A percentile compares a stretch with the other conserved stretches of the same genome.
Evolutionary conservation across 2,329 filamentous ascomycete genomes (phyloP).

Genomic region (Fusarium ambrosium): DNA sequence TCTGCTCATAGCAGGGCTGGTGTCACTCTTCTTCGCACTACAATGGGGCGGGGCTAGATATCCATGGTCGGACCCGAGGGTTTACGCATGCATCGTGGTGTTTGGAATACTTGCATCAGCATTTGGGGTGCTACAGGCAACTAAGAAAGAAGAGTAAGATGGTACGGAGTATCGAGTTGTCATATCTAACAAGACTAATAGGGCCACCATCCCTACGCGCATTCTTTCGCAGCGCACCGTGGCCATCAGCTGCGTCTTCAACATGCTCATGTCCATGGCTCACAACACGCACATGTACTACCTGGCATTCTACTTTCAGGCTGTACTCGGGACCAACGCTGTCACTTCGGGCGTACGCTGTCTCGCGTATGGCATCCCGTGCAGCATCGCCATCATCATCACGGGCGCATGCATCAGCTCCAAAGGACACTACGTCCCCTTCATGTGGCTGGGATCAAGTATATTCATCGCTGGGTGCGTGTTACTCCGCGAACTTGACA

Average conservation of each 20-base stretch:
- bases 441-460: conserved; percentile 27
- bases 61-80: conserved; percentile 15
- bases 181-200: background rate
- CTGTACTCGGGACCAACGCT: conserved; percentile 14
- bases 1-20: conserved; percentile 17
- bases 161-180: background rate
- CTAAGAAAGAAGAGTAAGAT: conserved; percentile 18
- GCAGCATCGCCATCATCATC: conserved; percentile 20
- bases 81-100: conserved; percentile 11
- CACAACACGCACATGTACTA: conserved; percentile 32
- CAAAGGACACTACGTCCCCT: conserved; percentile 35
- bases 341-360: conserved; percentile 20
- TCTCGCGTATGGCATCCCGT: conserved; percentile 5
- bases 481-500: conserved; percentile 37
- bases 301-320: conserved; percentile 30
- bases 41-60: conserved; percentile 27
- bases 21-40: conserved; percentile 20
- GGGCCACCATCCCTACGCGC: conserved; percentile 14
- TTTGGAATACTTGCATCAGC: conserved; percentile 11
- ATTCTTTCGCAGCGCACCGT: conserved; percentile 22
- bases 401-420: conserved; percentile 13
- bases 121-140: conserved; percentile 4
- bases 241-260: conserved; percentile 22
- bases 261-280: conserved; percentile 33
- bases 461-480: conserved; percentile 27